Evolutionary conservation across 2,329 filamentous ascomycete species (phyloP), one percentile per base, ranked within the genome.

Genomic region (Chalaropsis thielavioides): DNA sequence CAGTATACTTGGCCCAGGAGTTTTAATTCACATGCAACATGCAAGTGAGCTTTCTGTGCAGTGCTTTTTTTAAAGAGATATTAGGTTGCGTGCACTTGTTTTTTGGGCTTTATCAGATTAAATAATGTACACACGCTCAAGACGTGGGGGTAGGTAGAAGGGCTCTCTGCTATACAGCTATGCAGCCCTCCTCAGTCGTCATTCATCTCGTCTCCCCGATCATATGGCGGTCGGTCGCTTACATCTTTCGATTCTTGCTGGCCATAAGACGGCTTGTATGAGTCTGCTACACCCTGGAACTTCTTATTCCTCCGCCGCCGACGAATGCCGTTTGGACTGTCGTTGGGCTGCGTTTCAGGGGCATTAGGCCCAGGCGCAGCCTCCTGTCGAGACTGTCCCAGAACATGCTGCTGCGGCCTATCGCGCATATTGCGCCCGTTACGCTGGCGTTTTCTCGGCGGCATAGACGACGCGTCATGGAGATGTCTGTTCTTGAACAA

Each of bases 201-300:
- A 19, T 46, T 46, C 17, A 46, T 46, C 17, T 46, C 10, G 19
- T 7, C 19, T 46, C 43, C 43, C 17, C 43, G 43, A 19, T 46
- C 43, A 19, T 46, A 46, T 46, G 43, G 43, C 43, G 43, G 43
- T 46, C 43, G 17, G 19, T 46, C 43, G 5, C 19, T 46, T 19
- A n/a, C 43, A 46, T 46, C 43, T 46, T 46, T 46, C 10, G 43
- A 46, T 19, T 54, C 27, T 15, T 41, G 41, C 13, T 58, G 24
- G 11, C 59, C 60, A 19, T 66, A 66, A 13, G 46, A 46, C 3
- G 66, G 67, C 62, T 65, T 65, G 31, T 66, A 66, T 22, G 62
- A 61, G 59, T 68, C 66, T 22, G 51, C 63, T n/a, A 41, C n/a
- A 49, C 59, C 63, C 31, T 60, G 27, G 54, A 41, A 31, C 35